phyloP scores from a whole-genome alignment of 2,329 filamentous ascomycete species.

The Anisogramma anomala region DNA sequence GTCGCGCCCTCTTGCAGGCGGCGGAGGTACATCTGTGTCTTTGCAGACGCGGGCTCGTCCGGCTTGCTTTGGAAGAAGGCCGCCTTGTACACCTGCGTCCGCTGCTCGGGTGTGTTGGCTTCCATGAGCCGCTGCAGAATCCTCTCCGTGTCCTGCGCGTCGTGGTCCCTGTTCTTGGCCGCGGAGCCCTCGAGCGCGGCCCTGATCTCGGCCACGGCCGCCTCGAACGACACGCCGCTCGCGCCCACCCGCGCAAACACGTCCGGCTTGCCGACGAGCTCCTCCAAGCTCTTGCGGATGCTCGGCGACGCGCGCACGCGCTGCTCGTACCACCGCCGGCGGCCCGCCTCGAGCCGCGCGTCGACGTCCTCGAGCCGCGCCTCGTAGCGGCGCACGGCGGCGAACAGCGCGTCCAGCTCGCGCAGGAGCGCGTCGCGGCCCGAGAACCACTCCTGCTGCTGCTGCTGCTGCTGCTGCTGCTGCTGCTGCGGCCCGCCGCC shows the following conservation, averaged over 20 bases:
- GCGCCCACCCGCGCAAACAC: slow-evolving; percentile 11
- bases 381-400: slow-evolving; percentile 33
- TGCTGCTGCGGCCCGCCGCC: no score
- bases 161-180: neutral
- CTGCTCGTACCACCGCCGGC: slow-evolving; percentile 41
- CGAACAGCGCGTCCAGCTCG: slow-evolving; percentile 37
- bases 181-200: neutral
- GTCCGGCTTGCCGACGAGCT: slow-evolving; percentile 10
- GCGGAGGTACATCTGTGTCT: slow-evolving; percentile 18
- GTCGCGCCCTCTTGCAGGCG: slow-evolving; percentile 17
- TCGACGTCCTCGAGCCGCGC: slow-evolving; percentile 36
- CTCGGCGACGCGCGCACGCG: slow-evolving; percentile 16
- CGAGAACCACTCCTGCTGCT: slow-evolving; percentile 43
- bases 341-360: slow-evolving; percentile 38
- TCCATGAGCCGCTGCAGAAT: slow-evolving; percentile 14
- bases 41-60: slow-evolving; percentile 15
- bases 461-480: no score
- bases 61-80: slow-evolving; percentile 16
- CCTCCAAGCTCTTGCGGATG: slow-evolving; percentile 16
- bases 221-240: slow-evolving; percentile 12
- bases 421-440: slow-evolving; percentile 36
- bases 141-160: slow-evolving; percentile 1
- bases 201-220: slow-evolving; percentile 15
- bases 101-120: slow-evolving; percentile 11
- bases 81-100: slow-evolving; percentile 16